Evolutionary conservation across 441 rosid genomes (phyloP).

Genomic region (Euphorbia schlechtendalii): DNA sequence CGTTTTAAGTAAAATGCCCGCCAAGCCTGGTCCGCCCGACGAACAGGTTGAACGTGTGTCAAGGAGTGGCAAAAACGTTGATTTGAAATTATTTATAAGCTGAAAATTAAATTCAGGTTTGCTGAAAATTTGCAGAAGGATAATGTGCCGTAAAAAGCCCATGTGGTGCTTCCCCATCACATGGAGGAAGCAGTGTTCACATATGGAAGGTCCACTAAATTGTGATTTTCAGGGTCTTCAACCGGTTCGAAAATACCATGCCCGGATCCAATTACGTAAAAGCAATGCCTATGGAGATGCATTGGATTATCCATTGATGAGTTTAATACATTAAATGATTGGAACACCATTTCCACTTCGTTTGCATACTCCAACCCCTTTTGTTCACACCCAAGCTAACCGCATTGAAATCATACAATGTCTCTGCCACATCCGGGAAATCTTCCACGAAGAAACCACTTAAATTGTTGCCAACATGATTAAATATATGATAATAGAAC

Average conservation of each 20-base stretch:
- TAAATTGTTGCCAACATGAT: not conserved
- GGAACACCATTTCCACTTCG: constrained; percentile 29
- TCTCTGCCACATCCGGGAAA: not conserved
- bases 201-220: constrained; percentile 27
- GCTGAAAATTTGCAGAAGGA: not conserved
- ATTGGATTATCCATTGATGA: constrained; percentile 24
- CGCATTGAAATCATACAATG: constrained; percentile 17
- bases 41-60: no score
- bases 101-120: not conserved
- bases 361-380: constrained; percentile 17
- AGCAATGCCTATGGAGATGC: constrained; percentile 34
- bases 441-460: not conserved
- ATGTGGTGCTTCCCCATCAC: constrained; percentile 10
- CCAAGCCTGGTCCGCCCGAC: no score
- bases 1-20: no score
- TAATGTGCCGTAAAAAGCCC: constrained; percentile 4
- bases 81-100: no score
- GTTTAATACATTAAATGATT: constrained; percentile 20
- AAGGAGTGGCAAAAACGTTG: no score
- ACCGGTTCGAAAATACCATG: constrained; percentile 21
- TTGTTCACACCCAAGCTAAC: not conserved
- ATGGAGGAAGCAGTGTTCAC: constrained; percentile 31
- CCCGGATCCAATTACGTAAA: constrained; percentile 23
- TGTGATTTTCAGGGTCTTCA: constrained; percentile 18
- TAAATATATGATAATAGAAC: no score